These are phyloP conservation scores for Leccinum griseonigrum DNA, from an alignment of 1,284 basidiomycete species.

Conservation along the genomic window DNA sequence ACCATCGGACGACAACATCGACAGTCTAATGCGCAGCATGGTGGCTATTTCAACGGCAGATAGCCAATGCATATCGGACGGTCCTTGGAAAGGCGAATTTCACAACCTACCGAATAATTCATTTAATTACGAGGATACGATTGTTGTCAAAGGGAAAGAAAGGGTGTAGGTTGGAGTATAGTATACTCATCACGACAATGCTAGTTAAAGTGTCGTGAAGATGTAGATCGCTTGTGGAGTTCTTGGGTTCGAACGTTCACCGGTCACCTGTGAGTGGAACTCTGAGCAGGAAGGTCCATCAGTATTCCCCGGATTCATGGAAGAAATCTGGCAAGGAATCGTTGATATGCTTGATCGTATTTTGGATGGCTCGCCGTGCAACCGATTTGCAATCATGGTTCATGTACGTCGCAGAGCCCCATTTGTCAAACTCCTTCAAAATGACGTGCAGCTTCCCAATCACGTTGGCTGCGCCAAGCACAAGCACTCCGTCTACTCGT, in stretches of 20 bases:
- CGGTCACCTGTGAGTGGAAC: background rate
- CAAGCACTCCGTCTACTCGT: conserved; percentile 54
- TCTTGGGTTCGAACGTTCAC: no score
- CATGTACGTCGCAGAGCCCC: conserved; percentile 70
- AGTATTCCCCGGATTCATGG: conserved; percentile 35
- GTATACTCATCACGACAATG: background rate
- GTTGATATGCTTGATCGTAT: conserved; percentile 51
- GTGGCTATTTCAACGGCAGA: conserved; percentile 37
- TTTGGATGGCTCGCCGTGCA: conserved; percentile 53
- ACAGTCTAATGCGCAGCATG: conserved; percentile 63
- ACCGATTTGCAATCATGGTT: conserved; percentile 62
- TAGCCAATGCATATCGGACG: conserved; percentile 18
- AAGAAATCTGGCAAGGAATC: conserved; percentile 62
- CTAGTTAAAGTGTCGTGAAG: background rate
- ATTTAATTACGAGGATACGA: conserved; percentile 26
- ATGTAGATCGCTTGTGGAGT: background rate
- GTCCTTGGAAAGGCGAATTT: conserved; percentile 29
- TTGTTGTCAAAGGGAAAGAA: conserved; percentile 26
- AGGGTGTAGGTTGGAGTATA: conserved; percentile 14
- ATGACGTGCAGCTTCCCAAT: conserved; percentile 58
- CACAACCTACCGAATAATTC: conserved; percentile 15
- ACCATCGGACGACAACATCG: conserved; percentile 55
- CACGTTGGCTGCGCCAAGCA: conserved; percentile 58
- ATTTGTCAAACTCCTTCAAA: conserved; percentile 60
- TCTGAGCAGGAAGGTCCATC: background rate